Evolutionary conservation across 1,284 basidiomycete genomes (phyloP), one percentile per base, ranked within the genome.

Genomic region (Trichosporon sp.): DNA sequence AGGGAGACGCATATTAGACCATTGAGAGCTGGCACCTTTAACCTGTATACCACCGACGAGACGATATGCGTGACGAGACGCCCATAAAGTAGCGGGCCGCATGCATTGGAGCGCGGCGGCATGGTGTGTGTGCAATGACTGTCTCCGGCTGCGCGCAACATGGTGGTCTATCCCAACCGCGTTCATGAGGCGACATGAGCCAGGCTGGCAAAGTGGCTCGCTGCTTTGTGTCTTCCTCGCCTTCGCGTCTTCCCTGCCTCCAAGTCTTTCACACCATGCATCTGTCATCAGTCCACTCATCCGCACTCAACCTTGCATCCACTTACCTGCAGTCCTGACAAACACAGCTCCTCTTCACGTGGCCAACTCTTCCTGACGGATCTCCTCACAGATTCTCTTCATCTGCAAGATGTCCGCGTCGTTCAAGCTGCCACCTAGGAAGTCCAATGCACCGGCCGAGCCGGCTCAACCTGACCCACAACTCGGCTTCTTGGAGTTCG

Each of bases 1-100:
- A 80, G 65, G 80, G 80, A 13, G 80, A 81, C 68, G 77, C 78
- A 31, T 81, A 81, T 63, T 81, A 73, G 60, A 46, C 33, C 23
- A 52, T n/a, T 23, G 9, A 23, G 19, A 29, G 27, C 25, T 16
- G 13, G 14, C 49, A 54, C 25, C 16, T 19, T 54, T 54, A 54
- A 54, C 27, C 27, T 54, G 49, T 54, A 54, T 29, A 54, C 49
- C 49, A 54, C 31, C 49, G 27, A 52, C 46, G 23, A 54, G 14
- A 54, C 49, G 27, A 54, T 27, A 16, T 44, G 16, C n/a, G 27
- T 27, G 49, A 54, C 16, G 25, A 29, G 49, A 27, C 14, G 25
- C 49, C 31, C n/a, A 29, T 54, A 29, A n/a, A 29, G 21, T 27
- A 29, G 49, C 25, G 8, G 16, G n/a, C 29, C 11, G 49, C 49